Evolutionary conservation across 192 early-diverging fungal species (phyloP), one percentile per base, ranked within the genome.

Genomic region (Coemansia sp.): DNA sequence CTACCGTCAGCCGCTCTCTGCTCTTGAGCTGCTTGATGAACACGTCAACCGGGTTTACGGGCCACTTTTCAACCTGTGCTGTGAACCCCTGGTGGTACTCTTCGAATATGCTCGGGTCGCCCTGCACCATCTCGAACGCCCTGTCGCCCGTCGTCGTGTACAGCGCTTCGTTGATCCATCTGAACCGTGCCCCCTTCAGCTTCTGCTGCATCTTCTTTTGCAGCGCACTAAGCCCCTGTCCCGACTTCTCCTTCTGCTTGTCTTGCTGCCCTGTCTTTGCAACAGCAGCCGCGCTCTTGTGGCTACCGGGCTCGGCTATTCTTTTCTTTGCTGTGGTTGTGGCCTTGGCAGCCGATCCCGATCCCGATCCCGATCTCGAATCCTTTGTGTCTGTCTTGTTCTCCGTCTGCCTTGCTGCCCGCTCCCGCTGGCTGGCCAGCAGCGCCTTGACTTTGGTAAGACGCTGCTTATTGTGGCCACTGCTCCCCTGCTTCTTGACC

Each of bases 81-180:
- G 88, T 81, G 81, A 97, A 99, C 0, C 96, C 96, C 53, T 83
- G 78, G 66, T 99, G 96, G 56, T 99, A 99, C 77, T 93, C 87
- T 28, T 89, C 85, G 79, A 97, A 99, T n/a, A 91, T 68, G 47
- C 87, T 85, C 0, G 93, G 93, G 32, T 92, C 83, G 33, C 86
- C 68, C 52, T 83, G 80, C 53, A 97, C 92, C 26, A 96, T 67
- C 10, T 79, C 55, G 47, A 85, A 86, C 0, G 91, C 84, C 11
- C 87, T 80, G 18, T 82, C 65, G 26, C 91, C 87, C 0, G 80
- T 80, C 13, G 87, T 85, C 10, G 94, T 97, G 68, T 99, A 99
- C 22, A 99, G 81, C 33, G 88, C 62, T 69, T 99, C 97, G 71
- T 99, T 99, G 60, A 99, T 79, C 88, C 89, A 93, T 7, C 89